Evolutionary conservation across 495 filamentous ascomycete genomes (phyloP).

Genomic region (Hypoxylon cercidicola): DNA sequence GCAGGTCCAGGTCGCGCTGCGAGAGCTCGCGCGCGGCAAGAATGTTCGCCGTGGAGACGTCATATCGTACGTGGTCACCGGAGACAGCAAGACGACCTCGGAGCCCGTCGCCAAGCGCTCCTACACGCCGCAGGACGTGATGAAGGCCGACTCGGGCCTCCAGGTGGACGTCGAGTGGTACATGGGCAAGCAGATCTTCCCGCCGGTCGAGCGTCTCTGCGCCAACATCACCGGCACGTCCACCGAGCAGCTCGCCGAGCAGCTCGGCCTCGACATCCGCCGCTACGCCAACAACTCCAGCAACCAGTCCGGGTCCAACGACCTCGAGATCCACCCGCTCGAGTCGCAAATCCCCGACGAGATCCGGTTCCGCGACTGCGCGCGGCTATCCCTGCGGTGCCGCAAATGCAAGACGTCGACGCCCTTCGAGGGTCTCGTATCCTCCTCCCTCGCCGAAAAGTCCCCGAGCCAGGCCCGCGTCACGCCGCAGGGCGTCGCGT

Average conservation of each 20-base stretch:
- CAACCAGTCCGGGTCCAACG: slow-evolving; percentile 59
- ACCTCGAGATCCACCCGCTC: slow-evolving; percentile 81
- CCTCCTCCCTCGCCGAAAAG: slow-evolving; percentile 11
- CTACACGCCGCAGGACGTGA: slow-evolving; percentile 84
- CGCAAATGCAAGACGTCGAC: slow-evolving; percentile 77
- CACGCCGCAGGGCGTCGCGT: slow-evolving; percentile 77
- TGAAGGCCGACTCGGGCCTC: slow-evolving; percentile 76
- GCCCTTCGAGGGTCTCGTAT: slow-evolving; percentile 76
- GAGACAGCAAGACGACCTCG: slow-evolving; percentile 74
- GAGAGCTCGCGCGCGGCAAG: slow-evolving; percentile 87
- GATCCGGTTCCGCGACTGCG: slow-evolving; percentile 82
- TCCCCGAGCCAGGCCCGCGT: slow-evolving; percentile 56
- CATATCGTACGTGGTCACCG: slow-evolving; percentile 93
- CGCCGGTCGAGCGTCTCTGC: slow-evolving; percentile 96
- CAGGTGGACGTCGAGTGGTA: slow-evolving; percentile 95
- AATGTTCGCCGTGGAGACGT: slow-evolving; percentile 91
- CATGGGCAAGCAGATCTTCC: slow-evolving; percentile 97
- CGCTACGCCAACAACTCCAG: slow-evolving; percentile 80
- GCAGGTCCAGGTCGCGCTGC: slow-evolving; percentile 94
- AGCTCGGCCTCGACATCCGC: slow-evolving; percentile 87
- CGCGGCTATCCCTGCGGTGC: slow-evolving; percentile 80
- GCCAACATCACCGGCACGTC: slow-evolving; percentile 94
- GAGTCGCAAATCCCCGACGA: slow-evolving; percentile 93
- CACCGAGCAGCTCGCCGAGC: slow-evolving; percentile 86
- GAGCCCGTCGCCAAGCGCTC: slow-evolving; percentile 86